phyloP scores from a whole-genome alignment of 2,329 filamentous ascomycete genomes.

The Didymella exigua region DNA sequence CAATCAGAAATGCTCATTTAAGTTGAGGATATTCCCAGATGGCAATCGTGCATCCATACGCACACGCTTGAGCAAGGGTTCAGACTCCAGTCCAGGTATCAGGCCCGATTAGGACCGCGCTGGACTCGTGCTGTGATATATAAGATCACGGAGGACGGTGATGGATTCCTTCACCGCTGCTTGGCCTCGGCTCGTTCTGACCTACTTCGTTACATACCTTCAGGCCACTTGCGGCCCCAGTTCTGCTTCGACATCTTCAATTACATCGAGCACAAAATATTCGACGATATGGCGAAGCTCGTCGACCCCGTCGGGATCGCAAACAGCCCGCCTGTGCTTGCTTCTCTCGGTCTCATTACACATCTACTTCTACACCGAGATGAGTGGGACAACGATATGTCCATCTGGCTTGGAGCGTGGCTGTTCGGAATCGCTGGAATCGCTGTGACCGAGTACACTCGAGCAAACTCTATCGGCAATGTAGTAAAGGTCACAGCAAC shows the following conservation, averaged over 20 bases:
- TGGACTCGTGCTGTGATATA: neutral
- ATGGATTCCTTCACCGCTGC: neutral
- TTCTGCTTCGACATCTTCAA: no score
- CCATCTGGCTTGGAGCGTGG: slow-evolving; percentile 25
- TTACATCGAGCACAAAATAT: neutral
- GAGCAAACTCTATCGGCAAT: slow-evolving; percentile 11
- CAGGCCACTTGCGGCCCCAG: neutral
- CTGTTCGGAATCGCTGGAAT: slow-evolving; percentile 23
- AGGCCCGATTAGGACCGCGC: neutral
- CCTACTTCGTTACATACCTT: no score
- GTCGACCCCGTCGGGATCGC: slow-evolving; percentile 19
- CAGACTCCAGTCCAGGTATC: neutral
- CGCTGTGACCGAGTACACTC: slow-evolving; percentile 25
- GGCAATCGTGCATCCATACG: neutral
- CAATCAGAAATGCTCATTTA: neutral
- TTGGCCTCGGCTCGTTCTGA: neutral
- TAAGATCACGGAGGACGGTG: neutral
- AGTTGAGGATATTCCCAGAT: neutral
- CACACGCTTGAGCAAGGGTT: neutral
- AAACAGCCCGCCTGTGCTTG: slow-evolving; percentile 28
- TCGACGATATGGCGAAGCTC: slow-evolving; percentile 12
- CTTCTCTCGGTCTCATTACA: slow-evolving; percentile 29
- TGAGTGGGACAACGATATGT: slow-evolving; percentile 33
- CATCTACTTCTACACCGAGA: slow-evolving; percentile 29
- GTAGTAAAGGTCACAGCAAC: slow-evolving; percentile 17